phyloP scores from a whole-genome alignment of 2,329 filamentous ascomycete genomes.

The Stromatinia cepivora region DNA sequence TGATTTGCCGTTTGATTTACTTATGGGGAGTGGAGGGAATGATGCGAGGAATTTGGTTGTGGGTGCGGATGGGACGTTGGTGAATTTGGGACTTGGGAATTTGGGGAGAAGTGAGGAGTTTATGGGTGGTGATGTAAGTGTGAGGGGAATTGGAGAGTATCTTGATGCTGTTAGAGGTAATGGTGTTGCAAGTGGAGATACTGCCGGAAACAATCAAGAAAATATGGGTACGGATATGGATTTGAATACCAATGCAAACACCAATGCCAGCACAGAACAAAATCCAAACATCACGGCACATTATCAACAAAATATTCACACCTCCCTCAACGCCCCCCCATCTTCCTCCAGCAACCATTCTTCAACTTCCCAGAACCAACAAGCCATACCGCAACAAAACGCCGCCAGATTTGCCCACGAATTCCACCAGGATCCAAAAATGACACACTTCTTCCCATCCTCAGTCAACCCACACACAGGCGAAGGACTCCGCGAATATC shows the following conservation, averaged over 20 bases:
- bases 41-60: conserved; percentile 17
- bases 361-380: not conserved
- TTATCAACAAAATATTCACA: not conserved
- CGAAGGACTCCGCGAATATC: conserved; percentile 34
- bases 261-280: not conserved
- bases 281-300: not conserved
- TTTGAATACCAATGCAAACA: not conserved
- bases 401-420: not conserved
- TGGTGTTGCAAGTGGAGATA: not conserved
- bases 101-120: no score
- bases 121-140: not conserved
- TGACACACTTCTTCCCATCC: not conserved
- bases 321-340: not conserved
- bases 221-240: not conserved
- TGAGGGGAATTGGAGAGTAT: not conserved
- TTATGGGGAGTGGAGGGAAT: conserved; percentile 3
- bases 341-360: not conserved
- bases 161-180: not conserved
- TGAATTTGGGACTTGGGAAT: not conserved
- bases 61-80: not conserved
- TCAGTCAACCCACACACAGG: conserved; percentile 34
- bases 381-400: not conserved
- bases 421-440: no score
- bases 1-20: conserved; percentile 29
- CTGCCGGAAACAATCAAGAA: no score